phyloP scores from a whole-genome alignment of 169 alveolate species.

The Cyclospora cayetanensis region DNA sequence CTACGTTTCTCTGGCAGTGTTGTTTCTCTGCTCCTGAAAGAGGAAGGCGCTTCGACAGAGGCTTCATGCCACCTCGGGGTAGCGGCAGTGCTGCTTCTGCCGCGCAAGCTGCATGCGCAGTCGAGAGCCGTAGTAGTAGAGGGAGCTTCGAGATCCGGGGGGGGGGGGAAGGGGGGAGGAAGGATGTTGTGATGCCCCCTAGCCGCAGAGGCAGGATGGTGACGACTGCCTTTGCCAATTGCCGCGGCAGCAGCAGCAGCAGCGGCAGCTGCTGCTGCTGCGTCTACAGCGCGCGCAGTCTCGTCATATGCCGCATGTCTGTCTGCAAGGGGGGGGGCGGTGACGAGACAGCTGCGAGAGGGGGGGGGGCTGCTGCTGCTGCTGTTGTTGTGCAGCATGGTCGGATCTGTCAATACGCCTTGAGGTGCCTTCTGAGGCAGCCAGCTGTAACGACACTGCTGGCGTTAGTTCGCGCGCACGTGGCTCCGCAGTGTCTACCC shows the following conservation, averaged over 20 bases:
- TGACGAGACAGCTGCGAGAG: not conserved
- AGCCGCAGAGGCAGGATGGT: no score
- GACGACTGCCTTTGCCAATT: not conserved
- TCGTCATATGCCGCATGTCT: not conserved
- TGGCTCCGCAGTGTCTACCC: no score
- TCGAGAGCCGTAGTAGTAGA: not conserved
- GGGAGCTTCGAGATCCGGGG: not conserved
- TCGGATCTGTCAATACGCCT: no score
- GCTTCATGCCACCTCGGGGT: no score
- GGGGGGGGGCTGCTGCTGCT: constrained; percentile 8
- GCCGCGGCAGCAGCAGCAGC: constrained; percentile 1
- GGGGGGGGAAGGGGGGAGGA: not conserved
- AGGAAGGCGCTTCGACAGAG: no score
- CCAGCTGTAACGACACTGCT: no score
- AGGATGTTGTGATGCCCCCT: not conserved
- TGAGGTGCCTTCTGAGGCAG: no score
- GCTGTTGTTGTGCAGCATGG: no score
- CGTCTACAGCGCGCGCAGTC: not conserved
- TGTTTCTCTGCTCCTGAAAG: no score
- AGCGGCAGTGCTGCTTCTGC: not conserved
- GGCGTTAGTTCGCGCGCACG: no score
- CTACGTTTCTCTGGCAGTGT: no score
- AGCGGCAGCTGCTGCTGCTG: constrained; percentile 25
- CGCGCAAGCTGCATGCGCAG: not conserved
- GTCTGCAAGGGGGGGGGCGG: not conserved